A percentile compares a stretch with the other conserved stretches of the same genome.
phyloP scores from a whole-genome alignment of 2,329 filamentous ascomycete species.

The Trichoderma cornu-damae region DNA sequence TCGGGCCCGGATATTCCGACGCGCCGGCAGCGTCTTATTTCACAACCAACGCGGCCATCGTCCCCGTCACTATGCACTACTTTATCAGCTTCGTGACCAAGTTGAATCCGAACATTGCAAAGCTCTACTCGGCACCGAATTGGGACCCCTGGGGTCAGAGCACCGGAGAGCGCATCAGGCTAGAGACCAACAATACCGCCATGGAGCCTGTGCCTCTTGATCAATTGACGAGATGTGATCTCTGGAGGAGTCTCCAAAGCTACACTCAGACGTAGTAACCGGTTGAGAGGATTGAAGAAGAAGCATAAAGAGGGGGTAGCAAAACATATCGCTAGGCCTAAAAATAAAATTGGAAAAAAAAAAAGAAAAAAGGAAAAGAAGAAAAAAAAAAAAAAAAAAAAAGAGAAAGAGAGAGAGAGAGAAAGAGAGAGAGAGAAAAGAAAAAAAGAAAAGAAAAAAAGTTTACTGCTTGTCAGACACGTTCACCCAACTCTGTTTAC shows the following conservation, averaged over 20 bases:
- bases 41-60: conserved; percentile 41
- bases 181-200: conserved; percentile 35
- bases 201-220: conserved; percentile 36
- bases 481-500: not conserved
- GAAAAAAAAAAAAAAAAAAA: not conserved
- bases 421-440: too few relatives aligned
- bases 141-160: conserved; percentile 40
- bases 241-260: conserved; percentile 33
- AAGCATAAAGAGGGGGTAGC: not conserved
- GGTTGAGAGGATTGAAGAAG: not conserved
- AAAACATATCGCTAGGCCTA: not conserved
- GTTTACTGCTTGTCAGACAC: not conserved
- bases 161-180: conserved; percentile 30
- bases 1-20: conserved; percentile 37
- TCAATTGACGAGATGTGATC: conserved; percentile 34
- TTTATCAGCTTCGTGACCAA: conserved; percentile 45
- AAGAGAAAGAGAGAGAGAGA: not conserved
- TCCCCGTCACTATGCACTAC: conserved; percentile 46
- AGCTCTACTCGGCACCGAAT: conserved; percentile 31
- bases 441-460: not conserved
- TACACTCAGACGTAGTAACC: conserved; percentile 5
- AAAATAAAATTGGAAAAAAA: not conserved
- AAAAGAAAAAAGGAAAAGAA: too few relatives aligned
- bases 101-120: conserved; percentile 41
- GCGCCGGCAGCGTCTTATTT: conserved; percentile 34